Evolutionary conservation across 2,329 filamentous ascomycete species (phyloP), one percentile per base, ranked within the genome.

Genomic region (Ascochyta rabiei): DNA sequence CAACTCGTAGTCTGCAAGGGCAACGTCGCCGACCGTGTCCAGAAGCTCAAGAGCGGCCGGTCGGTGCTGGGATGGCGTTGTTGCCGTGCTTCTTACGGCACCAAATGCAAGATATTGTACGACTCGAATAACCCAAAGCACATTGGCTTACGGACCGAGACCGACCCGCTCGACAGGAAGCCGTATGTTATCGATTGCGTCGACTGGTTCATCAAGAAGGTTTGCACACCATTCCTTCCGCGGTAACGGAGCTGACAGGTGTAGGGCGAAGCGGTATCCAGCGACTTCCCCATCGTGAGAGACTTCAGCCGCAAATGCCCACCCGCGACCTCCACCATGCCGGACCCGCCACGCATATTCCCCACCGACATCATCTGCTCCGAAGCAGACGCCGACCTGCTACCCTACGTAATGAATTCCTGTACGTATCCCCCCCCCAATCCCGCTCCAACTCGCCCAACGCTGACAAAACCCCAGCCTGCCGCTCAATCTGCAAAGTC

Each of bases 1-100:
- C 81, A 84, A 49, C 78, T 85, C 0, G 81, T 82, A 5, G 82
- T 84, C 1, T 81, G 82, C 37, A 81, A 82, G 56, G 82, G 82
- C 0, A 68, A 84, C 2, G 77, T 84, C 1, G 71, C 79, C 2
- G 81, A 85, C 43, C 75, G 81, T 10, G 71, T 83, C n/a, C 78
- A 82, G 37, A 80, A 76, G 42, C 71, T 73, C 69, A 4, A 13
- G 2, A 30, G 12, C 12, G 10, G 12, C 5, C 68, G 71, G 2
- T 69, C 80, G 0, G 79, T 83, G 0, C 71, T 84, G 1, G 70
- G 69, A 0, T 74, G 71, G 72, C 67, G 73, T 3, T 76, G 73
- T 50, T 75, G 71, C 50, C 62, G 74, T 13, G 70, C 74, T 4
- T 69, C 64, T 0, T 76, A 76, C 43, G 74, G 74, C 19, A 75